Percentiles rank a stretch among this genome's conserved stretches.
Evolutionary conservation across 2,329 filamentous ascomycete genomes (phyloP).

Genomic region (Talaromyces sp.): DNA sequence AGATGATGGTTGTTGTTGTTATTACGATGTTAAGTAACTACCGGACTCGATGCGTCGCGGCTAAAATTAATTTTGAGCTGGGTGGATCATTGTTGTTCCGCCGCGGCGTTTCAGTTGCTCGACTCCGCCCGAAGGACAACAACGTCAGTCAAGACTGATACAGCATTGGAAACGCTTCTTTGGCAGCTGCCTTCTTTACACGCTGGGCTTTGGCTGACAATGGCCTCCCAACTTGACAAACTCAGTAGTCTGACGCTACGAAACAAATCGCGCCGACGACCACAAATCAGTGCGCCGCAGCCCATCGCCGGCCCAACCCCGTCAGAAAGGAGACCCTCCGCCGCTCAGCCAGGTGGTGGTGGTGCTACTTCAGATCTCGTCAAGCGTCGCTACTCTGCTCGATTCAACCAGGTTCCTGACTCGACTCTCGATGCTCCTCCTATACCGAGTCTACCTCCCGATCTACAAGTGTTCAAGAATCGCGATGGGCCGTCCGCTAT

Average conservation of each 20-base stretch:
- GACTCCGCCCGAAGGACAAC: constrained; percentile 17
- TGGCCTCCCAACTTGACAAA: constrained; percentile 15
- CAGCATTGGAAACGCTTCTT: background rate
- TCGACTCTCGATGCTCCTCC: constrained; percentile 66
- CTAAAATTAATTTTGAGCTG: constrained; percentile 20
- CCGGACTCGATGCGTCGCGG: background rate
- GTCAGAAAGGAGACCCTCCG: constrained; percentile 35
- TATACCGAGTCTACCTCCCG: constrained; percentile 63
- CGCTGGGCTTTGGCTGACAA: background rate
- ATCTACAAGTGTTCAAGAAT: constrained; percentile 58
- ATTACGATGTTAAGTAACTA: background rate
- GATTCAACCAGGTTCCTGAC: constrained; percentile 74
- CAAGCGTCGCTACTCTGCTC: constrained; percentile 89
- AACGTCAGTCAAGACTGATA: background rate
- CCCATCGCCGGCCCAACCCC: constrained; percentile 49
- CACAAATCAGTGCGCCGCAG: constrained; percentile 59
- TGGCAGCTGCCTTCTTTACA: background rate
- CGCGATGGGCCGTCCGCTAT: constrained; percentile 41
- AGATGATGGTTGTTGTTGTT: background rate
- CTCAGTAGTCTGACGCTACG: constrained; percentile 58
- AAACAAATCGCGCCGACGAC: constrained; percentile 50
- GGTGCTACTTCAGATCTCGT: constrained; percentile 73
- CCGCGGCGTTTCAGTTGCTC: constrained; percentile 29
- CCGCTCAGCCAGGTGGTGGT: constrained; percentile 43
- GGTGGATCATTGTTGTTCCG: constrained; percentile 38